Base-by-base conservation (phyloP, 805 yeast genomes). In the Tetrapisispora arboricola region DNA sequence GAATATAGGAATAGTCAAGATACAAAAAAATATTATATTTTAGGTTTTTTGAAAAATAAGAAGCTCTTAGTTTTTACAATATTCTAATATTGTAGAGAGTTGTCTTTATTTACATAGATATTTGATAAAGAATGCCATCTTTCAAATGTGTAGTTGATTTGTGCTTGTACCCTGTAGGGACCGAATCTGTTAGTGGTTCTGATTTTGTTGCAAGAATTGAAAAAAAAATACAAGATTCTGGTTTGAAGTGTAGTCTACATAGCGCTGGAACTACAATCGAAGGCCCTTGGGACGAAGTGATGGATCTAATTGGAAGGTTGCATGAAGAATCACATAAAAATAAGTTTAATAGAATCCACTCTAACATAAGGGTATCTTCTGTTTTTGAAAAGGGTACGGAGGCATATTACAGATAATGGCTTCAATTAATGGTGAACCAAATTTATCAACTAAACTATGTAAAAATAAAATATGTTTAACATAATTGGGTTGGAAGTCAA, bases 241-340 rank as follows among this genome's bases (percentile, higher is more conserved):
- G 75, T 2, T 64, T 86, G 40, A 69, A 78, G 38, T 76, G 80
- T 47, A 76, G 83, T 1, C 65, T 86, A 44, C 96, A 86, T 62
- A 81, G 94, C 50, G 95, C 95, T 3, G 96, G 96, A 2, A 86
- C 95, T 6, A 85, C 95, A 1, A 78, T 82, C 49, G 76, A 83
- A 53, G 96, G 96, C 1, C 86, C 85, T 13, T 87, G 95, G 95
- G 76, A 77, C 52, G 86, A 82, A 41, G 95, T 87, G 1, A 80
- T 78, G 76, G 74, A 70, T 24, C 62, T 84, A 41, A 80, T 86
- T 50, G 95, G 95, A 5, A 72, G 75, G 48, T 64, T 85, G 51
- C 96, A 86, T 55, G 78, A 80, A 53, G 65, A 66, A 33, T 71
- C 83, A 39, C 96, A 86, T 54, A 67, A 68, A 3, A 67, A 73